Evolutionary conservation across 1,284 basidiomycete genomes (phyloP), one percentile per base, ranked within the genome.

Genomic region (Ganoderma sinense): DNA sequence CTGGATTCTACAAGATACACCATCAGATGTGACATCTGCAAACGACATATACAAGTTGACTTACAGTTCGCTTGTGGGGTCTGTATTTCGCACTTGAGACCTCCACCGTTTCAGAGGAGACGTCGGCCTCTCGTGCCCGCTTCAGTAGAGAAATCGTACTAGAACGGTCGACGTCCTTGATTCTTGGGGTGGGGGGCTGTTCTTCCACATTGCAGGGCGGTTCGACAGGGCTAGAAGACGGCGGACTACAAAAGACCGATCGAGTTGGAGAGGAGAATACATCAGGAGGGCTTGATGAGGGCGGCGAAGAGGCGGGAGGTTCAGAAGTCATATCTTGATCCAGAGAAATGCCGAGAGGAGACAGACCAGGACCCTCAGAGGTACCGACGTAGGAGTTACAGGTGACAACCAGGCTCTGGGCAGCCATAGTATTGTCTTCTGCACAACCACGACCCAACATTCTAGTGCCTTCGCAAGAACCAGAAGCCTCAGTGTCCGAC

Each of bases 271-370:
- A 88, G 41, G 84, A 83, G 70, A 88, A 86, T 23, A 86, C 40
- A 16, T 75, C 75, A 4, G 75, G 75, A 26, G 86, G 87, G 69
- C 87, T 89, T 2, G 88, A 90, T 62, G 82, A 84, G 36, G 84
- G 83, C 2, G 84, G 82, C 51, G 84, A 84, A 40, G 82, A 80
- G 0, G 75, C 68, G 20, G 62, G 65, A 3, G 73, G 55, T 36
- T 65, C 59, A n/a, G 58, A 14, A 4, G 36, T 20, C 20, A 6
- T 33, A 20, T 59, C 33, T 20, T 59, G 33, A 20, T 36, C 36
- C 20, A 39, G 0, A 11, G 36, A n/a, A 23, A n/a, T n/a, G 18
- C 11, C 31, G 7, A 18, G 31, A n/a, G 16, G 31, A n/a, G 16
- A 8, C 26, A 56, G 29, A 23, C 20, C 14, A 14, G 39, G 13